Evolutionary conservation across 176 grass and related monocot genomes (phyloP).

Genomic region (Puccinellia tenuiflora): DNA sequence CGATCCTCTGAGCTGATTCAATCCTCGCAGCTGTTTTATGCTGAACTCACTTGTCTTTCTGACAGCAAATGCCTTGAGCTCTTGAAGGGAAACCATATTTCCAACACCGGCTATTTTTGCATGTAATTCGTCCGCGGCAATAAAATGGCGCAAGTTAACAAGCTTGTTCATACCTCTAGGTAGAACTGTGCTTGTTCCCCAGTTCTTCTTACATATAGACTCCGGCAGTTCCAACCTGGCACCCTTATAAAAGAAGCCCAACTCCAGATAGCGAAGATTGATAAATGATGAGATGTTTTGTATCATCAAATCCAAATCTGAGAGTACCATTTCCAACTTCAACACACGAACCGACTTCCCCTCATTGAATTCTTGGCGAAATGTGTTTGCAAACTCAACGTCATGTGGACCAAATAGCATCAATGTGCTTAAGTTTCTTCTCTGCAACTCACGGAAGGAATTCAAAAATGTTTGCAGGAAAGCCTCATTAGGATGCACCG

Average conservation of each 20-base stretch:
- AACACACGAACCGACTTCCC: neutral
- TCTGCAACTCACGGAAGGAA: neutral
- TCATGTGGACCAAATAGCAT: constrained; percentile 12
- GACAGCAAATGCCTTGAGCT: constrained; percentile 10
- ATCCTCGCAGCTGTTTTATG: neutral
- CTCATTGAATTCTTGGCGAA: neutral
- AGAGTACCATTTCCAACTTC: constrained; percentile 3
- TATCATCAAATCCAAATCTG: neutral
- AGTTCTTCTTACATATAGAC: neutral
- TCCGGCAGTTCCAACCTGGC: neutral
- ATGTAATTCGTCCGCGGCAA: neutral
- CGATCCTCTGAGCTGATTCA: constrained; percentile 7
- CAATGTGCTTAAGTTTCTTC: neutral
- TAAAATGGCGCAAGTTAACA: constrained; percentile 14
- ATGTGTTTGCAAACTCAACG: neutral
- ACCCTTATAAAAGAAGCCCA: neutral
- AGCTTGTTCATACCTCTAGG: constrained; percentile 5
- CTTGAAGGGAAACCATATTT: constrained; percentile 1
- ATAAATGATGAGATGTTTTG: neutral
- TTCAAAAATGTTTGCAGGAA: neutral
- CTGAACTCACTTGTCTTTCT: neutral
- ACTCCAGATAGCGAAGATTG: constrained; percentile 22
- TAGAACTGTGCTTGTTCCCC: neutral
- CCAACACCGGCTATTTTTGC: neutral
- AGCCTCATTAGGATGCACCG: neutral